These are phyloP conservation scores for Fragilariopsis cylindrus DNA, from an alignment of 108 stramenopile species.

Conservation along the genomic window DNA sequence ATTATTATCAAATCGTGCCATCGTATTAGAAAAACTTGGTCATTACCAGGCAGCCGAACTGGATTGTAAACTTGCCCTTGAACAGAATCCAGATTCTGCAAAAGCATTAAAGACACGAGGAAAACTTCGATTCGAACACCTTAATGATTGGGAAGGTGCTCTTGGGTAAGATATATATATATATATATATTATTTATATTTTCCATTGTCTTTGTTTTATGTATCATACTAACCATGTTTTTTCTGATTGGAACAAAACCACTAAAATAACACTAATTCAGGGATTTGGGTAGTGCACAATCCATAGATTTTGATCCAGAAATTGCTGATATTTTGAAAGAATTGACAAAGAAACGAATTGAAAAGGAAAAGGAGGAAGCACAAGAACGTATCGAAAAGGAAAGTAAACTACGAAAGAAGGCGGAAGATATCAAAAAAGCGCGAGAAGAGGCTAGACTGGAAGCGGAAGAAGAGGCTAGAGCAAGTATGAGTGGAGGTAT, in stretches of 20 bases:
- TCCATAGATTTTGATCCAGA: conserved; percentile 87
- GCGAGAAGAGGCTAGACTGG: conserved; percentile 50
- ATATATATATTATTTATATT: not conserved
- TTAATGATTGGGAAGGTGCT: conserved; percentile 58
- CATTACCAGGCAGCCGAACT: conserved; percentile 60
- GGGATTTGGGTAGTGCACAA: conserved; percentile 59
- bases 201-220: not conserved
- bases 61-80: conserved; percentile 78
- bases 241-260: not conserved
- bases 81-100: conserved; percentile 84
- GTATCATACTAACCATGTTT: not conserved
- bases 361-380: conserved; percentile 68
- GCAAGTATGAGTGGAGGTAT: conserved; percentile 45
- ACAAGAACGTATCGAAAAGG: conserved; percentile 57
- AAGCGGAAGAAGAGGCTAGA: conserved; percentile 32
- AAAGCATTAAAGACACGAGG: conserved; percentile 82
- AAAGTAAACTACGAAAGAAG: conserved; percentile 70
- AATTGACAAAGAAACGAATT: conserved; percentile 66
- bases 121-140: conserved; percentile 35
- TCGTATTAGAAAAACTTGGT: conserved; percentile 60
- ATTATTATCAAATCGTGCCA: conserved; percentile 83
- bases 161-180: conserved; percentile 5
- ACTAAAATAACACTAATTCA: not conserved
- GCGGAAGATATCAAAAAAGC: conserved; percentile 82
- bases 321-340: conserved; percentile 73